Base-by-base conservation (phyloP, 2,329 filamentous ascomycete genomes). In the Ceratocystis lukuohia region DNA sequence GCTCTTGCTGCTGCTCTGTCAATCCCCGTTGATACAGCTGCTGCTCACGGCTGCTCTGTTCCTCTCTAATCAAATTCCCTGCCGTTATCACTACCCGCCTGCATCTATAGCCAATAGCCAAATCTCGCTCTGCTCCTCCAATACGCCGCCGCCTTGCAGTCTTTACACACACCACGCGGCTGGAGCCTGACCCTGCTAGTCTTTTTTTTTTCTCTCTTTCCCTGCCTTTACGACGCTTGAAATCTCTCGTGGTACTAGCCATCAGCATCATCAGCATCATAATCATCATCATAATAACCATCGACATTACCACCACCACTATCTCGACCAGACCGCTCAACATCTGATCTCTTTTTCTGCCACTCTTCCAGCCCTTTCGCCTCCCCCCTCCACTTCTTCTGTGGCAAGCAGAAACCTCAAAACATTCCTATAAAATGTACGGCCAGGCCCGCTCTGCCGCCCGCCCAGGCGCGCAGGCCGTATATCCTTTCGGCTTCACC, bases 401-500 rank as follows among this genome's bases (percentile, higher is more conserved):
- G 37, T 12, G 37, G 46, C 46, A 48, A 48, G 20, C 46, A 48
- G 20, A 22, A 48, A 22, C 8, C 17, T 7, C 17, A 22, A 17
- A n/a, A 22, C 46, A 48, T 22, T n/a, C 20, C 46, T n/a, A 22
- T 15, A 28, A 56, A 59, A 65, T 65, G 64, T 65, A 65, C 33
- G 33, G 53, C 37, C 64, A 65, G 41, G 56, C 53, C 25, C 64
- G 64, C 22, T 65, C 64, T 12, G 56, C 64, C 30, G 57, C 65
- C 64, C 65, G 67, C 61, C 67, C 65, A 28, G 64, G 64, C 56
- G 46, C 53, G 65, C 67, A 66, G 48, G 45, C 44, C 41, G 64
- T 68, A 45, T 66, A 68, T 64, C 83, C 82, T 70, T 80, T 91
- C 78, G 81, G 87, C 72, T 89, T 89, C 77, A 86, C 84, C 77